phyloP scores from a whole-genome alignment of 2,329 filamentous ascomycete species.

The Ceratocystis huliohia region DNA sequence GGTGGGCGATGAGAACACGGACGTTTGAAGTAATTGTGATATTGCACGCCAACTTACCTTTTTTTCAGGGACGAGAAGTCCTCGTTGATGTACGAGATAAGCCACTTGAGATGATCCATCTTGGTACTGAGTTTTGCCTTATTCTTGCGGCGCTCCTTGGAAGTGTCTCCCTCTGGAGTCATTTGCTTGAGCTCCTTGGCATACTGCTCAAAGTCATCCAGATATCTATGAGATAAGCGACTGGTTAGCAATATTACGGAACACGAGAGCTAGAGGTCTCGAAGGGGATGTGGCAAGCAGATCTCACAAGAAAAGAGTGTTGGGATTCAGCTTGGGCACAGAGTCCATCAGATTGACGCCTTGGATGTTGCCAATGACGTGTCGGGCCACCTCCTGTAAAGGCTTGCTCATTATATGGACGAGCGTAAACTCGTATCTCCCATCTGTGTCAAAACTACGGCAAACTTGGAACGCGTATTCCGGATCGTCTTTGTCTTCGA shows the following conservation, averaged over 20 bases:
- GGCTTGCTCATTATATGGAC: slow-evolving; percentile 79
- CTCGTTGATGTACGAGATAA: slow-evolving; percentile 64
- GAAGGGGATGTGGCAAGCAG: background rate
- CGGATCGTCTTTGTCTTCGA: slow-evolving; percentile 28
- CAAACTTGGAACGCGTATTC: slow-evolving; percentile 2
- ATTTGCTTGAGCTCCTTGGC: slow-evolving; percentile 52
- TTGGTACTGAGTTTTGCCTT: slow-evolving; percentile 42
- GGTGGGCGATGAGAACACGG: no score
- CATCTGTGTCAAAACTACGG: slow-evolving; percentile 35
- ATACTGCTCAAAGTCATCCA: slow-evolving; percentile 58
- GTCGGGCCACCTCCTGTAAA: slow-evolving; percentile 50
- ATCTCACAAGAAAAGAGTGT: slow-evolving; percentile 52
- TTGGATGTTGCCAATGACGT: slow-evolving; percentile 29
- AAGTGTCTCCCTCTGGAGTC: slow-evolving; percentile 26
- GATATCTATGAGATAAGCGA: slow-evolving; percentile 41
- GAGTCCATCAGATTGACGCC: slow-evolving; percentile 69
- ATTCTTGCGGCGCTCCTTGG: slow-evolving; percentile 43
- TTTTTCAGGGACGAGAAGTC: slow-evolving; percentile 72
- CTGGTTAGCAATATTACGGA: background rate
- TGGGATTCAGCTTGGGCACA: slow-evolving; percentile 58
- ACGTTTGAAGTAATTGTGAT: no score
- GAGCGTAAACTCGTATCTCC: slow-evolving; percentile 58
- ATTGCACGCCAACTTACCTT: slow-evolving; percentile 26
- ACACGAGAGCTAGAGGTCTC: background rate
- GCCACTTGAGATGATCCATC: slow-evolving; percentile 56